Percentiles rank a stretch among this genome's conserved stretches.
Conservation (phyloP, 192 early-diverging fungal species). For the Chytriomyces sp. region DNA sequence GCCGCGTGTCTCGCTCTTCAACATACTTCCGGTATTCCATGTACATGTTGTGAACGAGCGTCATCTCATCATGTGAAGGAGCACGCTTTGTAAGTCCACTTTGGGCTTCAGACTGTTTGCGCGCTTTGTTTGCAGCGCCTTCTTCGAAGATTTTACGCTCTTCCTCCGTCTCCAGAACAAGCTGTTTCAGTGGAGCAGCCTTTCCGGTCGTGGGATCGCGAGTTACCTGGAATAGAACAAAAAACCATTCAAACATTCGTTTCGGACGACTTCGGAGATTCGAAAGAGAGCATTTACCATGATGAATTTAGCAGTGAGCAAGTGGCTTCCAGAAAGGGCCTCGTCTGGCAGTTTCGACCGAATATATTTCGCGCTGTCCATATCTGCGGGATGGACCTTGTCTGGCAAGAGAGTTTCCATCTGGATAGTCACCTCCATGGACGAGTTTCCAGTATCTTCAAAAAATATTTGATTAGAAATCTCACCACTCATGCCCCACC, state of each 20-base stretch:
- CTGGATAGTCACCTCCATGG: slow-evolving; percentile 74
- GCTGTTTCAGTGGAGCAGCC: slow-evolving; percentile 72
- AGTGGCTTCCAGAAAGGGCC: slow-evolving; percentile 36
- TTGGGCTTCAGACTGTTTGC: slow-evolving; percentile 52
- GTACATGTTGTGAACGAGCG: slow-evolving; percentile 80
- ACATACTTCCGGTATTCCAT: slow-evolving; percentile 65
- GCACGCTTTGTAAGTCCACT: slow-evolving; percentile 68
- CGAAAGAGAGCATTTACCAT: slow-evolving; percentile 66
- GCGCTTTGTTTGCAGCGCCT: slow-evolving; percentile 67
- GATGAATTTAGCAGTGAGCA: slow-evolving; percentile 82
- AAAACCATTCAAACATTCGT: background rate
- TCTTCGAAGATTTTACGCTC: slow-evolving; percentile 73
- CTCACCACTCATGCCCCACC: background rate
- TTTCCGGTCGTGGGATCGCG: slow-evolving; percentile 73
- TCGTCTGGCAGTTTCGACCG: slow-evolving; percentile 8
- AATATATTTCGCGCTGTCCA: slow-evolving; percentile 8
- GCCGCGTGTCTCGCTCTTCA: slow-evolving; percentile 16
- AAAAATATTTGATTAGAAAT: background rate
- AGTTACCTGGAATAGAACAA: slow-evolving; percentile 41
- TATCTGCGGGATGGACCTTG: slow-evolving; percentile 26
- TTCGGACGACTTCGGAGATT: background rate
- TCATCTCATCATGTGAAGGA: slow-evolving; percentile 76
- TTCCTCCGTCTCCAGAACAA: slow-evolving; percentile 72
- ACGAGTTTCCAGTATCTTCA: slow-evolving; percentile 75
- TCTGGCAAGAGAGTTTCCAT: slow-evolving; percentile 46